Evolutionary conservation across 352 stramenopile species (phyloP).

Genomic region (Phytophthora crassamura): DNA sequence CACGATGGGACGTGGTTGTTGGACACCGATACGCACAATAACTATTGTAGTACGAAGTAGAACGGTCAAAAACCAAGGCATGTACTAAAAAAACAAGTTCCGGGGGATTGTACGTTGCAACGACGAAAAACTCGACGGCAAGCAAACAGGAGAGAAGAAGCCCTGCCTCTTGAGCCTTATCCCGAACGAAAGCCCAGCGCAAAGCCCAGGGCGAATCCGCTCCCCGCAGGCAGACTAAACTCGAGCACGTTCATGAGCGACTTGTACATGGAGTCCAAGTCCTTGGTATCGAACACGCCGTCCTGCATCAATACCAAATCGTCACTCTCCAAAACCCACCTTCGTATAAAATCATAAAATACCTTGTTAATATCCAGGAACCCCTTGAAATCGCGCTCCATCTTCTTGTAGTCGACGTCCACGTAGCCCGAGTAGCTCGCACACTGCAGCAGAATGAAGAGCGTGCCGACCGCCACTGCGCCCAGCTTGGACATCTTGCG

Average conservation of each 20-base stretch:
- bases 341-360: not conserved
- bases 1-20: too few species aligned
- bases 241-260: conserved; percentile 80
- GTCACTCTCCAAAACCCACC: conserved; percentile 2
- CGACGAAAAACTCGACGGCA: too few species aligned
- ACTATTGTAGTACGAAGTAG: too few species aligned
- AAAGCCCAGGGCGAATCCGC: conserved; percentile 78
- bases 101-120: too few species aligned
- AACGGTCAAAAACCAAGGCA: too few species aligned
- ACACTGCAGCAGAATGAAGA: conserved; percentile 91
- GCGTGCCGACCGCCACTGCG: conserved; percentile 80
- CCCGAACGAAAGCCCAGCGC: conserved; percentile 79
- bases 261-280: conserved; percentile 82
- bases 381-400: conserved; percentile 78
- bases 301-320: conserved; percentile 48
- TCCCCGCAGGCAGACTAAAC: conserved; percentile 78
- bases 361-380: conserved; percentile 88
- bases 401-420: conserved; percentile 92
- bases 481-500: conserved; percentile 93
- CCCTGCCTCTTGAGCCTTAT: conserved; percentile 24
- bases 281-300: conserved; percentile 74
- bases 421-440: conserved; percentile 92
- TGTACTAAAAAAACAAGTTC: too few species aligned
- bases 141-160: not conserved
- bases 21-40: too few species aligned